A percentile compares a stretch with the other conserved stretches of the same genome.
Conservation (phyloP, 2,329 filamentous ascomycete species). For the Hansfordia pulvinata region DNA sequence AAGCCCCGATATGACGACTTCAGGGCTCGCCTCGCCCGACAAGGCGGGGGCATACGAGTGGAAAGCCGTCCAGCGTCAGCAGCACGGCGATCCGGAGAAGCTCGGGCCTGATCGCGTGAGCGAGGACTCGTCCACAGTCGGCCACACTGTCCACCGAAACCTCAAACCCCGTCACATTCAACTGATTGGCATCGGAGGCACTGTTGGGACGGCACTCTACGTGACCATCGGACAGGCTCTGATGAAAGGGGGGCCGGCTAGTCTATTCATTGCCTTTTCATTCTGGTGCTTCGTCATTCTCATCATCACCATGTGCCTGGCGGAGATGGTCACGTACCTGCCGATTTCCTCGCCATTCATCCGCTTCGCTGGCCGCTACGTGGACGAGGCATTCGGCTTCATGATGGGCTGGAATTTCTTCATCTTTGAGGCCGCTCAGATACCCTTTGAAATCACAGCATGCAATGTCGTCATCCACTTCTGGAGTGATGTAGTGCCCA, state of each 20-base stretch:
- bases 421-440: slow-evolving; percentile 52
- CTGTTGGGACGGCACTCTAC: slow-evolving; percentile 48
- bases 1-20: too few relatives aligned
- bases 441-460: slow-evolving; percentile 55
- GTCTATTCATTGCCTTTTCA: slow-evolving; percentile 44
- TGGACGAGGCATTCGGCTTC: slow-evolving; percentile 63
- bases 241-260: slow-evolving; percentile 43
- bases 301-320: slow-evolving; percentile 46
- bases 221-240: slow-evolving; percentile 46
- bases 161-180: slow-evolving; percentile 45
- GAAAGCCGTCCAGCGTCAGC: too few relatives aligned
- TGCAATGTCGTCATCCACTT: slow-evolving; percentile 50
- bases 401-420: slow-evolving; percentile 66
- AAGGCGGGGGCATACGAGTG: too few relatives aligned
- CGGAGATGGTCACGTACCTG: slow-evolving; percentile 66
- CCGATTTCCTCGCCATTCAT: slow-evolving; percentile 71
- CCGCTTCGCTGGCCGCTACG: slow-evolving; percentile 60
- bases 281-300: slow-evolving; percentile 50
- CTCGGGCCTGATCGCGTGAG: slow-evolving; percentile 4
- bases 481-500: slow-evolving; percentile 47
- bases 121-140: slow-evolving; percentile 5
- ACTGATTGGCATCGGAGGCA: slow-evolving; percentile 49
- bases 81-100: slow-evolving; percentile 8
- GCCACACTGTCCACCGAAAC: slow-evolving; percentile 28
- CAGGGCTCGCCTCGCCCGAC: too few relatives aligned